A percentile compares a stretch with the other conserved stretches of the same genome.
Evolutionary conservation across 2,329 filamentous ascomycete species (phyloP).

Genomic region (Pestalotiopsis sp.): DNA sequence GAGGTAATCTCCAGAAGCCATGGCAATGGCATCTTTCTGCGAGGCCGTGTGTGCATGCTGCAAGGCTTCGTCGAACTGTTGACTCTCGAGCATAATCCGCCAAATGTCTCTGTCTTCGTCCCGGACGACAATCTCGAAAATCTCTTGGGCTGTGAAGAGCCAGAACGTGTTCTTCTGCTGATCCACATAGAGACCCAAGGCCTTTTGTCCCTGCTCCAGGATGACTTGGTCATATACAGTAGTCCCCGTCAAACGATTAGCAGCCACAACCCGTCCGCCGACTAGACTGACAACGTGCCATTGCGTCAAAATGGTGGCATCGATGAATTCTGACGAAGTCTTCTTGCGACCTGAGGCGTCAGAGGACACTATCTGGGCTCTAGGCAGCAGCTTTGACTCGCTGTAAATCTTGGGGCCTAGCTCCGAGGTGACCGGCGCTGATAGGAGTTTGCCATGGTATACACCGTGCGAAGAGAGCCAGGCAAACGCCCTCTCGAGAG

Average conservation of each 20-base stretch:
- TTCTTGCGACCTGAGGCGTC: conserved; percentile 69
- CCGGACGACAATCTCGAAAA: conserved; percentile 89
- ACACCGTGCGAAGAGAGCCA: conserved; percentile 90
- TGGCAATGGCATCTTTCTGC: conserved; percentile 90
- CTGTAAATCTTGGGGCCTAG: conserved; percentile 77
- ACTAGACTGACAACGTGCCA: conserved; percentile 90
- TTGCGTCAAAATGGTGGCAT: conserved; percentile 83
- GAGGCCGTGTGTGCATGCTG: conserved; percentile 78
- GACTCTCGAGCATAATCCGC: conserved; percentile 86
- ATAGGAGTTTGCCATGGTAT: conserved; percentile 80
- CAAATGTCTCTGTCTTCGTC: conserved; percentile 93
- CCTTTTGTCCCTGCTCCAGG: conserved; percentile 76
- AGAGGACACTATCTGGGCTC: conserved; percentile 71
- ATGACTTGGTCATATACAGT: conserved; percentile 88
- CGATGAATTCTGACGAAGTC: conserved; percentile 71
- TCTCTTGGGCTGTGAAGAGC: conserved; percentile 89
- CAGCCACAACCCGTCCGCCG: conserved; percentile 79
- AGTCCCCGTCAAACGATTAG: conserved; percentile 84
- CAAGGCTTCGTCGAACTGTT: conserved; percentile 87
- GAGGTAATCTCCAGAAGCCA: conserved; percentile 87
- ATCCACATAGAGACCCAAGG: conserved; percentile 85
- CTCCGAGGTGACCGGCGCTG: conserved; percentile 60
- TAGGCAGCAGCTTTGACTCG: conserved; percentile 77
- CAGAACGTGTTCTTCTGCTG: conserved; percentile 96
- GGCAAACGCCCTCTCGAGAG: conserved; percentile 76